Conservation (phyloP, 73 alveolate genomes). For the Paramecium bursaria region DNA sequence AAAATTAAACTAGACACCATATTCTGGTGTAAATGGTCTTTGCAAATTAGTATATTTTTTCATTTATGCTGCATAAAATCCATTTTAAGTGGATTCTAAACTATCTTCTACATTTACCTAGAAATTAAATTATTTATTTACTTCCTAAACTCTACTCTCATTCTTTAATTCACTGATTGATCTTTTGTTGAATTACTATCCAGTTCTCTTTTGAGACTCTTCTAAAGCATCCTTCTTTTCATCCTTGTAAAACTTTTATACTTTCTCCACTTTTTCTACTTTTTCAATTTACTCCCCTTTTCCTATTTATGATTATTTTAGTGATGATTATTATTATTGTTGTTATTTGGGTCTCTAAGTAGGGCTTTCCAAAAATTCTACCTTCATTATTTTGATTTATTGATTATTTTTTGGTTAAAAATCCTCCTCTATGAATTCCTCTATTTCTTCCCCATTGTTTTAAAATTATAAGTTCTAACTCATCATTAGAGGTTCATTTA, state of each 20-base stretch:
- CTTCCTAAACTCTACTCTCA: background rate
- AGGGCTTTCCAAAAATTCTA: too few species aligned
- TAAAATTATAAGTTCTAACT: background rate
- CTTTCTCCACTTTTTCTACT: conserved; percentile 4
- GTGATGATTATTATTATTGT: too few species aligned
- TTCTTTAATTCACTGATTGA: conserved; percentile 35
- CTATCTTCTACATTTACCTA: background rate
- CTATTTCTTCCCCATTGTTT: conserved; percentile 45
- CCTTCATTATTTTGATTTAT: too few species aligned
- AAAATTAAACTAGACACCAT: conserved; percentile 22
- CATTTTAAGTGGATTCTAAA: conserved; percentile 37
- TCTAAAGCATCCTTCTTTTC: conserved; percentile 47
- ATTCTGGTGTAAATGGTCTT: conserved; percentile 58
- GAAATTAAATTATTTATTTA: background rate
- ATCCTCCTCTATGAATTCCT: too few species aligned
- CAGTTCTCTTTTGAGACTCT: conserved; percentile 43
- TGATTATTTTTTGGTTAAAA: too few species aligned
- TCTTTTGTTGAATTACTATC: conserved; percentile 37
- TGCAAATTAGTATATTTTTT: conserved; percentile 53
- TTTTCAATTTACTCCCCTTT: conserved; percentile 44
- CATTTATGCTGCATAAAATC: conserved; percentile 46
- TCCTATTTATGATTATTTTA: too few species aligned
- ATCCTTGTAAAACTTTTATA: background rate
- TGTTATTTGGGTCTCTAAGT: too few species aligned
- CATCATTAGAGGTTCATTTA: too few species aligned